phyloP scores from a whole-genome alignment of 805 yeast genomes.

The Millerozyma miso region DNA sequence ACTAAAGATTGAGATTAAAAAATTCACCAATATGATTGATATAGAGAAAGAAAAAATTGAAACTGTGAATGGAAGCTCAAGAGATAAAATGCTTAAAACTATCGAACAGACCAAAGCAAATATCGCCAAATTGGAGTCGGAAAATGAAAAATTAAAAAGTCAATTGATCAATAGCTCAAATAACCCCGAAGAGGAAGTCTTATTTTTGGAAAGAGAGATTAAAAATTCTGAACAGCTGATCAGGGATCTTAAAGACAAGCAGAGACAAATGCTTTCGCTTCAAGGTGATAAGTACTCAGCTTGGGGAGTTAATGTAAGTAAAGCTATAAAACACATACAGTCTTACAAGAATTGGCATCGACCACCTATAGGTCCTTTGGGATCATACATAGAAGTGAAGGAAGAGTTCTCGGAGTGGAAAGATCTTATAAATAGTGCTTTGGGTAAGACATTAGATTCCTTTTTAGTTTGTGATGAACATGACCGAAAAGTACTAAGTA shows the following conservation, averaged over 20 bases:
- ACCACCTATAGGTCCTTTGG: slow-evolving; percentile 79
- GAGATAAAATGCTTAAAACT: slow-evolving; percentile 24
- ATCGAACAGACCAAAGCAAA: slow-evolving; percentile 13
- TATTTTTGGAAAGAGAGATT: slow-evolving; percentile 22
- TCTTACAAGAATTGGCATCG: slow-evolving; percentile 31
- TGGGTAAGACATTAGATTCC: slow-evolving; percentile 49
- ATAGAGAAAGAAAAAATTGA: slow-evolving; percentile 38
- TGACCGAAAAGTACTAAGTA: slow-evolving; percentile 46
- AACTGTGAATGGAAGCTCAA: slow-evolving; percentile 41
- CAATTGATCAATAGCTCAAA: slow-evolving; percentile 12
- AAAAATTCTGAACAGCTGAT: slow-evolving; percentile 6
- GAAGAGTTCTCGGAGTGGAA: slow-evolving; percentile 53
- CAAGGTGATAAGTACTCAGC: slow-evolving; percentile 40
- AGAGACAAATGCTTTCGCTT: slow-evolving; percentile 11
- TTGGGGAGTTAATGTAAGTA: slow-evolving; percentile 46
- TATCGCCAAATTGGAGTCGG: slow-evolving; percentile 19
- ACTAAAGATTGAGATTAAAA: slow-evolving; percentile 15
- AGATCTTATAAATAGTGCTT: slow-evolving; percentile 52
- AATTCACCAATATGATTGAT: slow-evolving; percentile 18
- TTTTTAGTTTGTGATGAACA: slow-evolving; percentile 63
- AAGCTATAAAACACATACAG: slow-evolving; percentile 39
- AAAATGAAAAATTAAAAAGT: slow-evolving; percentile 12
- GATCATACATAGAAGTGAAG: slow-evolving; percentile 55
- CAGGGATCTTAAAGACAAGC: slow-evolving; percentile 7
- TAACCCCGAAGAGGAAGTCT: slow-evolving; percentile 15